Evolutionary conservation across 495 filamentous ascomycete species (phyloP).

Genomic region (Endocarpon pusillum): DNA sequence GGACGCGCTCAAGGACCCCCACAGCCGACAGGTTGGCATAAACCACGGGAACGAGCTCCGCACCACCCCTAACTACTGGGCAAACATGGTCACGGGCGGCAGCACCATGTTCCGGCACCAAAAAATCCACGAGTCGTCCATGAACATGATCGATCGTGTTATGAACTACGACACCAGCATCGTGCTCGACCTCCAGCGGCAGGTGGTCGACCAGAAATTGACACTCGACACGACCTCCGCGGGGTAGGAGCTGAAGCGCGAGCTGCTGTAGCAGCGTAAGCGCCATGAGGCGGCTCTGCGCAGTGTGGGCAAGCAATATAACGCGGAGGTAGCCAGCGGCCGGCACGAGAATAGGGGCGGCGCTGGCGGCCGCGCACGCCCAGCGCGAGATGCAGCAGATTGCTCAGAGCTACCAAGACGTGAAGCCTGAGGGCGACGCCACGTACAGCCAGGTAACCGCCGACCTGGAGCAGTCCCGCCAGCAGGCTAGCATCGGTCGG

Average conservation of each 20-base stretch:
- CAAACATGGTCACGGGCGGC: slow-evolving; percentile 13
- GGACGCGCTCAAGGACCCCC: slow-evolving; percentile 3
- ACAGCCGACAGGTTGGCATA: slow-evolving; percentile 8
- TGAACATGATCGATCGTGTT: slow-evolving; percentile 10
- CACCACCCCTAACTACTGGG: slow-evolving; percentile 22
- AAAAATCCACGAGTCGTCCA: slow-evolving; percentile 16
- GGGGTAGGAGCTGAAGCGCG: slow-evolving; percentile 15
- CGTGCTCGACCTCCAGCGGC: slow-evolving; percentile 21
- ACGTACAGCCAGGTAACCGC: too few species aligned
- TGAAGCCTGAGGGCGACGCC: too few species aligned
- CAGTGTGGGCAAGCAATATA: too few species aligned
- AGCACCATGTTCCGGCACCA: slow-evolving; percentile 12
- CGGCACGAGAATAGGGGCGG: too few species aligned
- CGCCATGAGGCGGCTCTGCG: too few species aligned
- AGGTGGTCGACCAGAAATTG: slow-evolving; percentile 17
- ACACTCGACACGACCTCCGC: slow-evolving; percentile 19
- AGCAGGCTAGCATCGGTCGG: too few species aligned
- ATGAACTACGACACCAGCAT: slow-evolving; percentile 5
- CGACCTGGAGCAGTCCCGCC: too few species aligned
- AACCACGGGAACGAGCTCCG: slow-evolving; percentile 19
- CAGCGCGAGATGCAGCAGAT: too few species aligned
- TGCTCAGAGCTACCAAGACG: too few species aligned
- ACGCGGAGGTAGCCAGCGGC: too few species aligned
- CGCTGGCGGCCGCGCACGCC: too few species aligned
- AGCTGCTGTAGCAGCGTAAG: too few species aligned